Base-by-base conservation (phyloP, 768 basidiomycete species). In the Amylocystis lapponica region DNA sequence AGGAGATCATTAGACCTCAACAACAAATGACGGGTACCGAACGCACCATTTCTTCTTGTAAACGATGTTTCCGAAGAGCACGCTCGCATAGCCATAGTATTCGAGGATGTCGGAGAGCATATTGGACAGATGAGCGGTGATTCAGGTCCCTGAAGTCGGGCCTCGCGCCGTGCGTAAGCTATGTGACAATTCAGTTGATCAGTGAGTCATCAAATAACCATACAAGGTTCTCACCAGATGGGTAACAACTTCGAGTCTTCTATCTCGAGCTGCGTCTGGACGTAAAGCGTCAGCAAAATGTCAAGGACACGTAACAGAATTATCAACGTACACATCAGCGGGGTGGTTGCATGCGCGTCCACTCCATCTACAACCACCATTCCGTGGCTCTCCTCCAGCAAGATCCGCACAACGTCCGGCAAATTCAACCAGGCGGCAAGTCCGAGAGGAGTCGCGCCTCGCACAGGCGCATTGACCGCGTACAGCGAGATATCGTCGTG, bases 321-420 rank as follows among this genome's bases (percentile, higher is more conserved):
- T n/a, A n/a, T n/a, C n/a, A n/a, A n/a, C 81, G 66, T 69, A 90
- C 86, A 90, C 86, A 90, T 90, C 47, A 90, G 68, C 5, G 86
- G 78, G 21, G 86, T 90, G 19, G 83, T 86, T 6, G 84, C 83
- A 54, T 83, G 78, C 19, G 74, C 65, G 55, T 90, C 86, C 68
- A 79, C 75, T 25, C 79, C 83, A 50, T 89, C 81, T 3, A 87
- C 84, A 6, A 80, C 74, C 19, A 89, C 76, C 19, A 74, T 58
- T 32, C 78, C 80, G 3, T 67, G 61, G 51, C 81, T 81, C 22
- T 67, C 72, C 35, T 84, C 77, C 20, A 89, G 71, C n/a, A 89
- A 65, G 31, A 79, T 53, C 43, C 67, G 67, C n/a, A 89, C 82
- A 20, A 68, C 71, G 13, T 74, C 63, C 10, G 75, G 74, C 60